These are phyloP conservation scores for Tanacetum coccineum DNA, from an alignment of 129 eudicot species.

Conservation along the genomic window DNA sequence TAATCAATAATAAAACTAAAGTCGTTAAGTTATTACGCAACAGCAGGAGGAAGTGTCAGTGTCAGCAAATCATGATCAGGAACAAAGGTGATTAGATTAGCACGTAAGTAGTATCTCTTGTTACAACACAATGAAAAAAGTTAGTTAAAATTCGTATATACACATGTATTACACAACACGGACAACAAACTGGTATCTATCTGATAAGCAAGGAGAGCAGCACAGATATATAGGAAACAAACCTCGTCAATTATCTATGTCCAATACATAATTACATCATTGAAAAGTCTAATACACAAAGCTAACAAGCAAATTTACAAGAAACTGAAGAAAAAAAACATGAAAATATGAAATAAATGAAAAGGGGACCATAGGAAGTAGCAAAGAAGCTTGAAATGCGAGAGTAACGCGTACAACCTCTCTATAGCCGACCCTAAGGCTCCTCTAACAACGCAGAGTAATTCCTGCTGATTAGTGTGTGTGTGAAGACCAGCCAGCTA, in stretches of 20 bases:
- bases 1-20: neutral
- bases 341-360: too few species aligned
- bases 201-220: neutral
- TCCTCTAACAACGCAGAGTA: too few species aligned
- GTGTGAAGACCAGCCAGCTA: too few species aligned
- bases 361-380: too few species aligned
- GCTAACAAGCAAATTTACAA: too few species aligned
- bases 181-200: too few species aligned
- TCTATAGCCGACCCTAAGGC: too few species aligned
- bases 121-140: neutral
- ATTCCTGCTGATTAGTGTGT: too few species aligned
- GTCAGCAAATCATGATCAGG: conserved; percentile 10
- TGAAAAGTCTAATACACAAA: too few species aligned
- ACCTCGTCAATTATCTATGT: conserved; percentile 21
- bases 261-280: conserved; percentile 19
- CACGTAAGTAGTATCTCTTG: conserved; percentile 24
- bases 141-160: conserved; percentile 13
- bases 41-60: conserved; percentile 2
- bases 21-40: neutral
- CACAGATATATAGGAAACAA: neutral
- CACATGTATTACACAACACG: neutral
- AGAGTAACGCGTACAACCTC: too few species aligned
- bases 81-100: neutral
- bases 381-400: too few species aligned
- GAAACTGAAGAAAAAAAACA: too few species aligned